phyloP scores from a whole-genome alignment of 2,329 filamentous ascomycete genomes.

The Lomentospora prolificans region DNA sequence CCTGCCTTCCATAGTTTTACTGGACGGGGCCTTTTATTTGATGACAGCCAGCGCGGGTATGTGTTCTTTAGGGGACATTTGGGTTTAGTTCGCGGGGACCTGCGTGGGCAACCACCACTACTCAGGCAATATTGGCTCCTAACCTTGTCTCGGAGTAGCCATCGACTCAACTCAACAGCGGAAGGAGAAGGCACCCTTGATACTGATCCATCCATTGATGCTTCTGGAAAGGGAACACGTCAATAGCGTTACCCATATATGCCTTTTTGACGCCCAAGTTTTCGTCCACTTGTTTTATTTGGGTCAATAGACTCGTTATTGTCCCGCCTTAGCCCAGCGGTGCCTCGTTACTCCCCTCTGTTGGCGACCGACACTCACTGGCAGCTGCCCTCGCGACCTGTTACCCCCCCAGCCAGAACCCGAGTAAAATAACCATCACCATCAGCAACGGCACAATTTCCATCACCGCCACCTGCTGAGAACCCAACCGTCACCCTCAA shows the following conservation, averaged over 20 bases:
- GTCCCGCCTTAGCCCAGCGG: not conserved
- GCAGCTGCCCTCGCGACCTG: constrained; percentile 3
- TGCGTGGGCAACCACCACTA: not conserved
- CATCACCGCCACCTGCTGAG: constrained; percentile 5
- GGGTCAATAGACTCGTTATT: not conserved
- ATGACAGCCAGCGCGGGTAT: not conserved
- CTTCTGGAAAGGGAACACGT: not conserved
- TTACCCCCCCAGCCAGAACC: not conserved
- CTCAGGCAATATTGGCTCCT: too few species aligned
- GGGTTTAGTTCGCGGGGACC: not conserved
- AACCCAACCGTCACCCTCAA: not conserved
- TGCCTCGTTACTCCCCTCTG: not conserved
- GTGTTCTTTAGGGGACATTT: not conserved
- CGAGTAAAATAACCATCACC: not conserved
- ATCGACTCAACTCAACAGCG: not conserved
- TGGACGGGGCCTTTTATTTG: too few species aligned
- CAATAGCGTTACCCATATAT: not conserved
- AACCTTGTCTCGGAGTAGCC: too few species aligned
- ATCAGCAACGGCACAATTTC: not conserved
- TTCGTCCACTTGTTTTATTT: not conserved
- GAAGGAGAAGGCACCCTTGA: not conserved
- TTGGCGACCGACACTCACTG: not conserved
- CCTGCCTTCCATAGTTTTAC: too few species aligned
- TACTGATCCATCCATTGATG: not conserved
- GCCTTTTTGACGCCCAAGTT: not conserved